Conservation (phyloP, 345 rosid species). For the Gossypium longicalyx region DNA sequence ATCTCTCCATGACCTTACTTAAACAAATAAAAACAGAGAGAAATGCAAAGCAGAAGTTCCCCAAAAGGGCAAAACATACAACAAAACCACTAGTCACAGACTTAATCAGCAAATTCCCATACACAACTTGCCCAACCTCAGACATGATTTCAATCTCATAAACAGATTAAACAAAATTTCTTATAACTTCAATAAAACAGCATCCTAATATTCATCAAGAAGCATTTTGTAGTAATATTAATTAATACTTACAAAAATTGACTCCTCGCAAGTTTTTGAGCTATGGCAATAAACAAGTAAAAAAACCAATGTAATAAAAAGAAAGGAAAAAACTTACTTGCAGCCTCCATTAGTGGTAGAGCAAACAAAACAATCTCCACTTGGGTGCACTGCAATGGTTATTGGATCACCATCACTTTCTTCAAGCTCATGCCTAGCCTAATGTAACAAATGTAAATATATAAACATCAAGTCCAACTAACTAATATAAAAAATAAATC, state of each 20-base stretch:
- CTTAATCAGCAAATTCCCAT: neutral
- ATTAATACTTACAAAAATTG: neutral
- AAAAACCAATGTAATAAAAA: neutral
- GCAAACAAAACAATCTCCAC: conserved; percentile 77
- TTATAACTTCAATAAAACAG: neutral
- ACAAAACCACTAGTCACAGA: neutral
- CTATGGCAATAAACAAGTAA: too few relatives aligned
- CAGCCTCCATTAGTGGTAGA: conserved; percentile 77
- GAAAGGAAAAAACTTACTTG: conserved; percentile 46
- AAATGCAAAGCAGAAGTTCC: neutral
- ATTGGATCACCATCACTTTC: conserved; percentile 71
- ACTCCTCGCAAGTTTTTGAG: neutral
- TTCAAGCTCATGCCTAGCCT: conserved; percentile 63
- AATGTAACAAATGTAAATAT: neutral
- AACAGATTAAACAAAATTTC: neutral
- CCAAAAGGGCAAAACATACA: neutral
- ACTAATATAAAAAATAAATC: too few relatives aligned
- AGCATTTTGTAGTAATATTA: neutral
- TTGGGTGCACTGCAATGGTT: conserved; percentile 70
- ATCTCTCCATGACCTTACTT: neutral
- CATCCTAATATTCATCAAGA: neutral
- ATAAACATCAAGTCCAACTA: neutral
- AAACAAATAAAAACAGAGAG: neutral
- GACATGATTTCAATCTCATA: neutral
- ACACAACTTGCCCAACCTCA: neutral